A percentile compares a stretch with the other conserved stretches of the same genome.
Evolutionary conservation across 208 protist genomes (phyloP).

Genomic region (Crithidia expoeki): DNA sequence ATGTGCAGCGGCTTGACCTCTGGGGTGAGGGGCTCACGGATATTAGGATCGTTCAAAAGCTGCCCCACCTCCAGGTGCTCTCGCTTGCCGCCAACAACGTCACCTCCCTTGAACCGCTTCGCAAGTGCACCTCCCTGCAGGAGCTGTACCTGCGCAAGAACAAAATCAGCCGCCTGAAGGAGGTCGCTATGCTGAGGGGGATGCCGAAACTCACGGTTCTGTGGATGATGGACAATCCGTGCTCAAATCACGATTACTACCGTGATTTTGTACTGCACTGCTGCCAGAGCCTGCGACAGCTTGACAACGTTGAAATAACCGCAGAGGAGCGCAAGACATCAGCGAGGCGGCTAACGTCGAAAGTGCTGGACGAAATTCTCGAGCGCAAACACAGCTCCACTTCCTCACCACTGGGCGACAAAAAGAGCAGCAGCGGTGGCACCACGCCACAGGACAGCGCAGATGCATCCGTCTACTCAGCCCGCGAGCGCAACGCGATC

Average conservation of each 20-base stretch:
- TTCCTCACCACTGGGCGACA: conserved; percentile 1
- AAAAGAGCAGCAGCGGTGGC: conserved; percentile 18
- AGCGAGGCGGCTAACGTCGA: conserved; percentile 53
- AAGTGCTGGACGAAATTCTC: conserved; percentile 69
- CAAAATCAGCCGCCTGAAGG: conserved; percentile 67
- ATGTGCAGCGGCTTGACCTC: conserved; percentile 92
- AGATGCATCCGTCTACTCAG: conserved; percentile 7
- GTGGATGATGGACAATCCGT: conserved; percentile 94
- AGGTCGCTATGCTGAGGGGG: conserved; percentile 73
- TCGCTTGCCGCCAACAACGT: conserved; percentile 88
- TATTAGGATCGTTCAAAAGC: conserved; percentile 68
- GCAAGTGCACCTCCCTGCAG: conserved; percentile 62
- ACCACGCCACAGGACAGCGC: conserved; percentile 17
- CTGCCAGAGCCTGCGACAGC: conserved; percentile 81
- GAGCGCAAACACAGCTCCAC: conserved; percentile 12
- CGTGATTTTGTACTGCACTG: conserved; percentile 83
- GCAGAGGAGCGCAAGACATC: conserved; percentile 63
- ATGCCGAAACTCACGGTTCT: conserved; percentile 83
- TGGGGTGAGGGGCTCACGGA: conserved; percentile 90
- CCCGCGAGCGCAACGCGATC: conserved; percentile 10
- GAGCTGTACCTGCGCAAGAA: conserved; percentile 96
- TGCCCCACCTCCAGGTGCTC: conserved; percentile 86
- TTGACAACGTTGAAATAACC: conserved; percentile 88
- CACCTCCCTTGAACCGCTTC: conserved; percentile 68
- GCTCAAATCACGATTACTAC: conserved; percentile 83